Evolutionary conservation across 305 asterid species (phyloP), one percentile per base, ranked within the genome.

Genomic region (Solanum hybrid): DNA sequence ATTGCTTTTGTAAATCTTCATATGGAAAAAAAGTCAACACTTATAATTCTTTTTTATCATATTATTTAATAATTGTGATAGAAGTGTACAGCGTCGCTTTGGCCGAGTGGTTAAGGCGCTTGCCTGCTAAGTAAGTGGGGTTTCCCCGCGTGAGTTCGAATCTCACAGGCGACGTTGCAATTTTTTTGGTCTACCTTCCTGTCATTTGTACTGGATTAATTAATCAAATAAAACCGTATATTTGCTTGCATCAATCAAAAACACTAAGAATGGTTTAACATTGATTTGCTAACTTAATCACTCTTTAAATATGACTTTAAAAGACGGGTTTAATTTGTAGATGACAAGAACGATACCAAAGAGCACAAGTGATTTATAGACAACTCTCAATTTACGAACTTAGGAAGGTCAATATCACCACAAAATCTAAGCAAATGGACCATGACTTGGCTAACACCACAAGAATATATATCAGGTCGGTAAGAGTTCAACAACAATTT

Each of bases 101-200:
- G 99, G 99, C 98, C 98, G 98, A 95, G 98, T 95, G 99, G 98
- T 97, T 97, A 97, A 96, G 99, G 97, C 98, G 99, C 95, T 97
- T 96, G 98, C 99, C 99, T 95, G 98, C 98, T 96, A 97, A 97
- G 99, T 94, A 95, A 98, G 94, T 95, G 98, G 99, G 98, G 94
- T 95, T 93, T 96, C 96, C 98, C 99, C 98, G 98, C 98, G 99
- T 95, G 98, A 96, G 99, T 96, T 97, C 97, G 99, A 96, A 95
- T 96, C 98, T 96, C 98, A 94, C 98, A 95, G 98, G 98, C 98
- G 97, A 95, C 98, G 98, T 1, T 56, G 10, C 10, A 56, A 7
- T 27, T 26, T n/a, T 10, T 10, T 60, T 60, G 12, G 73, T n/a
- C 27, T 56, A 56, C 24, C 10, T 56, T 7, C 46, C 46, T 38